phyloP scores from a whole-genome alignment of 208 protist genomes.

The Leishmania mexicana region DNA sequence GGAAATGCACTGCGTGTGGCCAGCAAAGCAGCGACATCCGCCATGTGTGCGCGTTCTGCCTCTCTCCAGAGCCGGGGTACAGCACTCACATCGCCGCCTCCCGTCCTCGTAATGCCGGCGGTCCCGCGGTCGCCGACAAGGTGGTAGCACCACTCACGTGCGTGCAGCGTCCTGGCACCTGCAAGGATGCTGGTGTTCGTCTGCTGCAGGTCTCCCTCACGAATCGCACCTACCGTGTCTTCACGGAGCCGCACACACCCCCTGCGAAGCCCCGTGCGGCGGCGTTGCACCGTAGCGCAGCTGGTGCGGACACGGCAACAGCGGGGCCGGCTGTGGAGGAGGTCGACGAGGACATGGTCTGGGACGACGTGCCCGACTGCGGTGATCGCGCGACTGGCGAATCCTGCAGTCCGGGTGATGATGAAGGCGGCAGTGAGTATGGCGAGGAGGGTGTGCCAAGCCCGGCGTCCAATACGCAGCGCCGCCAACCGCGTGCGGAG shows the following conservation, averaged over 20 bases:
- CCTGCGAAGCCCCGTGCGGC: constrained; percentile 1
- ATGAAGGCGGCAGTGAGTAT: background rate
- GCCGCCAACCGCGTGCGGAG: constrained; percentile 14
- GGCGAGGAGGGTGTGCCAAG: background rate
- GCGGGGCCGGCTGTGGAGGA: constrained; percentile 8
- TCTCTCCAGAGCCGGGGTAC: constrained; percentile 39
- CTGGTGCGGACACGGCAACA: background rate
- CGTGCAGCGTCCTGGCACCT: constrained; percentile 22
- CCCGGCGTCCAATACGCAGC: constrained; percentile 13
- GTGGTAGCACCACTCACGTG: background rate
- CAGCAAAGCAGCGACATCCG: constrained; percentile 46
- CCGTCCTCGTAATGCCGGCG: background rate
- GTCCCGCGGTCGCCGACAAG: background rate
- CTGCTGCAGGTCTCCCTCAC: constrained; percentile 29
- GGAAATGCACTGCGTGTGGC: constrained; percentile 43
- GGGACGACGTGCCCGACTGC: constrained; percentile 24
- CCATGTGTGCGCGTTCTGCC: constrained; percentile 51
- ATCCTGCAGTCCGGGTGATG: background rate
- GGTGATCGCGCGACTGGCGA: background rate
- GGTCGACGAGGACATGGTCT: constrained; percentile 13
- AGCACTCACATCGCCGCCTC: background rate
- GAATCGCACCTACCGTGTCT: constrained; percentile 43
- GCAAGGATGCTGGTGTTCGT: constrained; percentile 26
- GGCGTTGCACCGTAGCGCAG: background rate
- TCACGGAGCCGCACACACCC: constrained; percentile 32